phyloP scores from a whole-genome alignment of 2,329 filamentous ascomycete genomes.

The Microthyrium microscopicum region DNA sequence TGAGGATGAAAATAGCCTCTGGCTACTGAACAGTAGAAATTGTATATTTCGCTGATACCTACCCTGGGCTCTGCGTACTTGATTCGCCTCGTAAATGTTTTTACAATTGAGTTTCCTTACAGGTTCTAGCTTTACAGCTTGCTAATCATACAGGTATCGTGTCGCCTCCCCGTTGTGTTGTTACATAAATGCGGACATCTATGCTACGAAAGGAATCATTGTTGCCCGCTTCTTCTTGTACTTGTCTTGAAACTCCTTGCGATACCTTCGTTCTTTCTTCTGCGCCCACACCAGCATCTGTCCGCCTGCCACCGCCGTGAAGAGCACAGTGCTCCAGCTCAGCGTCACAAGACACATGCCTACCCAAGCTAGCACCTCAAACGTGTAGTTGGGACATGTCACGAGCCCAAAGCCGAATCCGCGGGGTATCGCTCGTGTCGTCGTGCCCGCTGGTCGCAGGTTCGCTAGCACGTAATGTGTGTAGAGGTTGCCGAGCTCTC shows the following conservation, averaged over 20 bases:
- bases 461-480: conserved; percentile 65
- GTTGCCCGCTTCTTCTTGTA: conserved; percentile 89
- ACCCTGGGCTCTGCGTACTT: too few relatives aligned
- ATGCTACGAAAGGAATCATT: conserved; percentile 56
- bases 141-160: too few relatives aligned
- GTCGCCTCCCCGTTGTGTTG: too few relatives aligned
- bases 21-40: too few relatives aligned
- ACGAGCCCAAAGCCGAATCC: conserved; percentile 75
- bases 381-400: conserved; percentile 96
- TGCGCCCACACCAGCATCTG: conserved; percentile 81
- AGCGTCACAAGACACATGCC: conserved; percentile 67
- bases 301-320: conserved; percentile 52
- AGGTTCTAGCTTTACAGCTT: too few relatives aligned
- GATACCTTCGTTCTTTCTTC: conserved; percentile 83
- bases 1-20: too few relatives aligned
- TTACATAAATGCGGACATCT: too few relatives aligned
- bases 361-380: conserved; percentile 74
- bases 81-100: too few relatives aligned
- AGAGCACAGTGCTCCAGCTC: conserved; percentile 61
- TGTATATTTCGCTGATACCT: too few relatives aligned
- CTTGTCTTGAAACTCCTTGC: conserved; percentile 77
- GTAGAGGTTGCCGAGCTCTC: conserved; percentile 64
- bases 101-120: too few relatives aligned
- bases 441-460: conserved; percentile 59
- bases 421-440: conserved; percentile 71